Percentiles rank a stretch among this genome's conserved stretches.
Conservation (phyloP, 768 basidiomycete species). For the Xerocomus brunneocitrinus region DNA sequence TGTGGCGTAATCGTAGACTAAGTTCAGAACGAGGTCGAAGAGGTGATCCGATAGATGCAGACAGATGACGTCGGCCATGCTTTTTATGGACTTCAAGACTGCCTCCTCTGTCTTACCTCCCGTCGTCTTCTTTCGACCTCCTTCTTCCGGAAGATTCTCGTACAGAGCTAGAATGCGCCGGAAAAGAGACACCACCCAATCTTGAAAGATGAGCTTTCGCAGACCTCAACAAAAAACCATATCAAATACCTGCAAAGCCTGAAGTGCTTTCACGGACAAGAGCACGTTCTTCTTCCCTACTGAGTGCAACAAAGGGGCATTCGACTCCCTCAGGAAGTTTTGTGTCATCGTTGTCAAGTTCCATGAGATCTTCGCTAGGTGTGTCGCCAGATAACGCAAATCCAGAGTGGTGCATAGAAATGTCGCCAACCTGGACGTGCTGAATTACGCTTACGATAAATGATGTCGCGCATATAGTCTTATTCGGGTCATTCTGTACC, state of each 20-base stretch:
- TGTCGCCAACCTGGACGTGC: constrained; percentile 72
- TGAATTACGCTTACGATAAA: constrained; percentile 73
- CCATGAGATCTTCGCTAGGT: constrained; percentile 52
- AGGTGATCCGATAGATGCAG: constrained; percentile 59
- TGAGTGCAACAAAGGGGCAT: constrained; percentile 36
- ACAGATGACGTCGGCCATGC: constrained; percentile 77
- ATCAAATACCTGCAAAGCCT: constrained; percentile 60
- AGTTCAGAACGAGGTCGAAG: constrained; percentile 80
- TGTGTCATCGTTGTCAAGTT: constrained; percentile 42
- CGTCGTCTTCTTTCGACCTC: constrained; percentile 78
- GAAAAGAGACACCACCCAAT: constrained; percentile 78
- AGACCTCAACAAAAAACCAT: background rate
- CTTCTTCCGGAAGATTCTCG: constrained; percentile 93
- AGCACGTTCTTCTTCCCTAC: constrained; percentile 63
- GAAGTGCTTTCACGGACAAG: constrained; percentile 76
- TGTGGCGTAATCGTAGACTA: constrained; percentile 84
- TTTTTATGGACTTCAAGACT: constrained; percentile 73
- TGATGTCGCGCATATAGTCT: constrained; percentile 75
- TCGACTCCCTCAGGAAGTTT: constrained; percentile 49
- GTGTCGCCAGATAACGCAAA: constrained; percentile 50
- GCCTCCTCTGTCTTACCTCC: constrained; percentile 77
- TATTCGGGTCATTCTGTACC: constrained; percentile 69
- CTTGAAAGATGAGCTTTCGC: constrained; percentile 33
- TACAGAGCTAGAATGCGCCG: constrained; percentile 76
- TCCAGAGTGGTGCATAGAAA: constrained; percentile 59